A percentile compares a stretch with the other conserved stretches of the same genome.
These are phyloP conservation scores for Solanum phureja DNA, from an alignment of 257 asterid genomes.

Conservation along the genomic window DNA sequence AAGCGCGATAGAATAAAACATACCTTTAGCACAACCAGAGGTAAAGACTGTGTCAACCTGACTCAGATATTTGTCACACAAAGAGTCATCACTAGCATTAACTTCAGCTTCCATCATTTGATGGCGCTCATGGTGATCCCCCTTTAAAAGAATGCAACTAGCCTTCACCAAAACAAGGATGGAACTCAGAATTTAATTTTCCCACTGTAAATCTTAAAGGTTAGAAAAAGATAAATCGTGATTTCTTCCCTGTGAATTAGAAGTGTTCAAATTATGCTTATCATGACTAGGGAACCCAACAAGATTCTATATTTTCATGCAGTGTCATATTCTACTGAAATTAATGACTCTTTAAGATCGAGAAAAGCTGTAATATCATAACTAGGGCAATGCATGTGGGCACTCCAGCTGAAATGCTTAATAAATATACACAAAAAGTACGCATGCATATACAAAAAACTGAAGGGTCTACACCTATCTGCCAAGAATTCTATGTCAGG, in stretches of 20 bases:
- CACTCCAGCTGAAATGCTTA: not conserved
- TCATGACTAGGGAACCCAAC: not conserved
- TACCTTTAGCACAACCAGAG: conserved; percentile 62
- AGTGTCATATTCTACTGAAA: not conserved
- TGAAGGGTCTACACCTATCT: not conserved
- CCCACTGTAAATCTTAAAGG: not conserved
- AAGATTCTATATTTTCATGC: not conserved
- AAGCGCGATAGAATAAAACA: not conserved
- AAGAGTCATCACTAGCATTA: conserved; percentile 34
- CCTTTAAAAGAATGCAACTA: conserved; percentile 52
- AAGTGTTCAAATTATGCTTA: not conserved
- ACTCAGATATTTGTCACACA: conserved; percentile 47
- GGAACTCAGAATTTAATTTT: conserved; percentile 9
- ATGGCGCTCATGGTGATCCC: conserved; percentile 38
- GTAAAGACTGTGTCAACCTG: conserved; percentile 47
- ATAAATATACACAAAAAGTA: not conserved
- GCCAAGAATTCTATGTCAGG: not conserved
- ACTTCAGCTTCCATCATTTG: conserved; percentile 41
- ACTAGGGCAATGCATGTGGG: not conserved
- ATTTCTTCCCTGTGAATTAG: not conserved
- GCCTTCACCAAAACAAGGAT: conserved; percentile 45
- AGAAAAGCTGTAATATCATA: not conserved
- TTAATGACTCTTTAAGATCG: not conserved
- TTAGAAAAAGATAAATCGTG: not conserved
- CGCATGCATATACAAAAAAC: not conserved